Evolutionary conservation across 352 stramenopile genomes (phyloP), one percentile per base, ranked within the genome.

Genomic region (Globisporangium abappressorium): DNA sequence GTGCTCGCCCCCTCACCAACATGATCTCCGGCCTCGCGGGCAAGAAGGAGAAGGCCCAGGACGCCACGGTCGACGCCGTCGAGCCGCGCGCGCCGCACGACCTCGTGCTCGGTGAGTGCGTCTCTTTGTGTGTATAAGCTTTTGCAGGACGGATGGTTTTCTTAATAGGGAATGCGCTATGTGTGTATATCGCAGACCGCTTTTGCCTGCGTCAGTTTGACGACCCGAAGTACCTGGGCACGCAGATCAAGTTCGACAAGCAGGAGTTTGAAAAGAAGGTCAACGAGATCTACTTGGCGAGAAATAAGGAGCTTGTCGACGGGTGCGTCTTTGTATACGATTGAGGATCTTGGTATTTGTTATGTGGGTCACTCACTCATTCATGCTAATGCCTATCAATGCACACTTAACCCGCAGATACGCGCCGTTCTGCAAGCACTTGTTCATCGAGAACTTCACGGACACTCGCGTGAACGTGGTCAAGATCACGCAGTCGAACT

Each of bases 341-440:
- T 73, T 59, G 22, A 15, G n/a, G 33, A 36, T 36, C 12, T 64
- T 20, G 28, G 14, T 49, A 22, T 62, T 12, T 36, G 12, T 66
- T n/a, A 24, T 43, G 18, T 43, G 15, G 15, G 15, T n/a, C 30
- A 33, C 30, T 5, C 30, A 33, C 5, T 41, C 22, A 22, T 46
- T 41, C 12, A 18, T 38, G 3, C 22, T 47, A 18, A 43, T 24
- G 20, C 28, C 2, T 22, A 2, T n/a, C 54, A 41, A 12, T 28
- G 38, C 26, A n/a, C 28, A 46, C 15, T 30, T 26, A 62, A 24
- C 60, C 12, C 11, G 56, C 41, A 97, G 93, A 26, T 99, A 99
- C 74, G 97, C 97, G 62, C 94, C 97, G 36, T 99, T 99, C 82
- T 99, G 97, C 84, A 99, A 99, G 86, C 97, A 99, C 80, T 63